phyloP scores from a whole-genome alignment of 192 early-diverging fungal genomes.

The Linnemannia elongata region DNA sequence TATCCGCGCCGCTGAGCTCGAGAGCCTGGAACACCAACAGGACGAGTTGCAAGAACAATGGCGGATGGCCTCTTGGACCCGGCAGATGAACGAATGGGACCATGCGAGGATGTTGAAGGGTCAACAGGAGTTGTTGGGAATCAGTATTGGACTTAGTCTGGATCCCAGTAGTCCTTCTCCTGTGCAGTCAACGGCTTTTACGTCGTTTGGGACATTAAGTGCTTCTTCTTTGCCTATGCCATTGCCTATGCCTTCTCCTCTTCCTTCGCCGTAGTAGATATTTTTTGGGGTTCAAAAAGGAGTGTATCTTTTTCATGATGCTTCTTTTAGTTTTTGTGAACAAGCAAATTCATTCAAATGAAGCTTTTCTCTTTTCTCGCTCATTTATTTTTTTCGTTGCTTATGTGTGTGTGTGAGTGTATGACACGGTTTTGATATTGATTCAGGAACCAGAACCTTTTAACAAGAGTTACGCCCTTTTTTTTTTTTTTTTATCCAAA shows the following conservation, averaged over 20 bases:
- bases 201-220: neutral
- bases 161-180: neutral
- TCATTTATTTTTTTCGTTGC: too few species aligned
- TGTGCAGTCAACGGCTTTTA: slow-evolving; percentile 2
- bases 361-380: neutral
- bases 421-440: neutral
- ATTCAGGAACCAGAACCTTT: neutral
- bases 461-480: neutral
- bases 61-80: slow-evolving; percentile 49
- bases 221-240: neutral
- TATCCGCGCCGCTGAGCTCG: slow-evolving; percentile 19
- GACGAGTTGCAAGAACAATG: slow-evolving; percentile 42
- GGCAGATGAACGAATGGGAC: slow-evolving; percentile 54
- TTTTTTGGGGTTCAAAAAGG: neutral
- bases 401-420: too few species aligned
- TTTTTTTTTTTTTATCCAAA: too few species aligned
- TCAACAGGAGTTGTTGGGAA: slow-evolving; percentile 29
- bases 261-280: neutral
- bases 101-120: slow-evolving; percentile 47
- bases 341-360: neutral
- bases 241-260: neutral
- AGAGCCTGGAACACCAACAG: slow-evolving; percentile 21
- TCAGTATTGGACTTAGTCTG: slow-evolving; percentile 9
- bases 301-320: neutral
- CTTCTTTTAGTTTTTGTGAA: neutral